Conservation (phyloP, 352 stramenopile genomes). For the Phytopythium chamaehyphon region DNA sequence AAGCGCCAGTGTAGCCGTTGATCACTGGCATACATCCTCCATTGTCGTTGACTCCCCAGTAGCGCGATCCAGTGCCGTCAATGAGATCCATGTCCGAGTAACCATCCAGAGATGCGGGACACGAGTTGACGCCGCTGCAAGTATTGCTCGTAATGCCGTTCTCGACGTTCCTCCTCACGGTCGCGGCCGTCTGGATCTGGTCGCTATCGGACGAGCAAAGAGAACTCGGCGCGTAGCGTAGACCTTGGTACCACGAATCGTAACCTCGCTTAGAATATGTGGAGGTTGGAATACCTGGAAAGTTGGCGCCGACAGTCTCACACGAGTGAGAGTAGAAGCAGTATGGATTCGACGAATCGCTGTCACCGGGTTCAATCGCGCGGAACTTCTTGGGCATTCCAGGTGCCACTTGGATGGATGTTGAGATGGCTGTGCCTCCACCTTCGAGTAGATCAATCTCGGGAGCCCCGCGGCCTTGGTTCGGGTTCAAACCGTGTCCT, state of each 20-base stretch:
- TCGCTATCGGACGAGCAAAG: slow-evolving; percentile 17
- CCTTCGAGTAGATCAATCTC: slow-evolving; percentile 93
- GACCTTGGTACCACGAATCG: slow-evolving; percentile 51
- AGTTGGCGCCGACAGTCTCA: slow-evolving; percentile 27
- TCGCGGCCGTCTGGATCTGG: slow-evolving; percentile 27
- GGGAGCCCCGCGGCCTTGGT: slow-evolving; percentile 73
- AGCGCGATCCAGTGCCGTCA: slow-evolving; percentile 22
- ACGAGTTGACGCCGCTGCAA: slow-evolving; percentile 37
- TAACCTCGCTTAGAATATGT: slow-evolving; percentile 33
- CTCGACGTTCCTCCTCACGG: slow-evolving; percentile 22
- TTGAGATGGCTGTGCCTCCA: slow-evolving; percentile 51
- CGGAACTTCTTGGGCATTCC: slow-evolving; percentile 43
- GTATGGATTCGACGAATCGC: slow-evolving; percentile 12
- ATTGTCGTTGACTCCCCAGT: slow-evolving; percentile 58
- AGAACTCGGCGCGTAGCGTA: slow-evolving; percentile 49
- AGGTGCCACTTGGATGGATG: slow-evolving; percentile 77
- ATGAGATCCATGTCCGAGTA: slow-evolving; percentile 35
- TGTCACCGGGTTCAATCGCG: slow-evolving; percentile 27
- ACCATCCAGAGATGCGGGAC: slow-evolving; percentile 41
- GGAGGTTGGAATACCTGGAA: slow-evolving; percentile 24
- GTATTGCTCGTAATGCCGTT: slow-evolving; percentile 42
- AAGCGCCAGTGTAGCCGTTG: slow-evolving; percentile 45
- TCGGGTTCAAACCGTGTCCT: slow-evolving; percentile 84
- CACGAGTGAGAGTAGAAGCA: slow-evolving; percentile 27
- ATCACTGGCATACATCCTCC: slow-evolving; percentile 47